Conservation (phyloP, 805 yeast species). For the Zygoascus biomembranicola region DNA sequence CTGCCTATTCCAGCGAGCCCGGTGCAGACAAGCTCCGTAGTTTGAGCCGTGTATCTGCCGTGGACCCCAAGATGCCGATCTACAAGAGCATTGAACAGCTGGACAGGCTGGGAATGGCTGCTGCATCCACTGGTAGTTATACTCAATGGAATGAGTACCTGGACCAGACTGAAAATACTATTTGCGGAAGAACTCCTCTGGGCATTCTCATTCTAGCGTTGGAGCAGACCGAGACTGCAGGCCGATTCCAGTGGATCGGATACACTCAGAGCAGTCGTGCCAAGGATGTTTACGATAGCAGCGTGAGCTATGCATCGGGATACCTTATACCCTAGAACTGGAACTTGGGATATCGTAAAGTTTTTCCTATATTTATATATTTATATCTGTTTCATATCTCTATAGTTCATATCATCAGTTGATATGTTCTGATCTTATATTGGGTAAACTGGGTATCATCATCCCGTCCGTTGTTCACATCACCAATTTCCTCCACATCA, state of each 20-base stretch:
- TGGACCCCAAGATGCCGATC: conserved; percentile 38
- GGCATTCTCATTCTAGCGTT: conserved; percentile 50
- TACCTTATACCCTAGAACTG: conserved; percentile 32
- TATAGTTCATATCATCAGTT: not conserved
- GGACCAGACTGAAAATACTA: conserved; percentile 68
- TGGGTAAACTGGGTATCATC: too few relatives aligned
- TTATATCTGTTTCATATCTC: not conserved
- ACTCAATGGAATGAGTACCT: conserved; percentile 61
- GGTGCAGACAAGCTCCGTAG: conserved; percentile 16
- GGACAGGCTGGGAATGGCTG: conserved; percentile 63
- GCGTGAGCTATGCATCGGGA: conserved; percentile 91
- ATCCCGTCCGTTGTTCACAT: too few relatives aligned
- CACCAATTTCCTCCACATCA: not conserved
- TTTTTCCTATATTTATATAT: not conserved
- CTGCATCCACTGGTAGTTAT: conserved; percentile 48
- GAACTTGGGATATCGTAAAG: not conserved
- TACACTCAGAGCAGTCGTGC: conserved; percentile 70
- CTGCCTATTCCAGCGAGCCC: conserved; percentile 34
- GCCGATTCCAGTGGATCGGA: conserved; percentile 56
- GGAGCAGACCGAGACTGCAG: conserved; percentile 29
- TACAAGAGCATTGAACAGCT: conserved; percentile 64
- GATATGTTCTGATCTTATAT: too few relatives aligned
- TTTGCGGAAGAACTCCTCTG: conserved; percentile 87
- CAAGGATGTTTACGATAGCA: conserved; percentile 44
- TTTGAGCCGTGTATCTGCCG: conserved; percentile 14